Evolutionary conservation across 2,329 filamentous ascomycete species (phyloP), one percentile per base, ranked within the genome.

Genomic region (Fusarium zealandicum): DNA sequence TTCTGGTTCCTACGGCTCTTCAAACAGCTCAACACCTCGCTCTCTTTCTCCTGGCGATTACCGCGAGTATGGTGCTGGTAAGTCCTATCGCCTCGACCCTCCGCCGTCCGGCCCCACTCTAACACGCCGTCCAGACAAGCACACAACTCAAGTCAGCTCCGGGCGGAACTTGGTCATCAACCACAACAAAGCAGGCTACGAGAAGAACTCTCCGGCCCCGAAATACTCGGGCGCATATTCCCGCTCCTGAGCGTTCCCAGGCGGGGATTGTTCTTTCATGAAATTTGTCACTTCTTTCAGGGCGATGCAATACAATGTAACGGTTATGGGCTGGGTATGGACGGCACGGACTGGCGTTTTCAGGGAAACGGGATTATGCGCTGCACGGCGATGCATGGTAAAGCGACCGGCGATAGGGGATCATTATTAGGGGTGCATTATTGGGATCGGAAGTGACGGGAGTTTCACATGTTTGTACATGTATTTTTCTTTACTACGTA

Each of bases 11-110:
- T 70, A 61, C 32, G 59, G 47, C 51, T 55, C 63, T 30, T 69
- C 67, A 27, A 63, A 57, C 33, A 59, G 51, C 35, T 66, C 69
- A 31, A 59, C 67, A n/a, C 63, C 69, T 43, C 60, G 64, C 33
- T 69, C 69, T 25, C 53, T 61, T 27, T 69, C 71, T 28, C 61
- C 69, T 25, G 66, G 61, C 25, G 64, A 62, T 28, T 67, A 67
- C 51, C 69, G 72, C 41, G 70, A 72, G 44, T 70, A 73, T 54
- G 67, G 61, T 57, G 67, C 73, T 52, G 52, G 70, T 72, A 62
- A 64, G 71, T 62, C 54, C 25, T 37, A 46, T 57, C 41, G 33
- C 32, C 38, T 35, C 45, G 49, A 43, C 50, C 40, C 38, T 43
- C 45, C 33, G 20, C 41, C 20, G 22, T 20, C 44, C 25, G 25